These are phyloP conservation scores for Colletotrichum tropicicola DNA, from an alignment of 2,329 filamentous ascomycete genomes.

Conservation along the genomic window DNA sequence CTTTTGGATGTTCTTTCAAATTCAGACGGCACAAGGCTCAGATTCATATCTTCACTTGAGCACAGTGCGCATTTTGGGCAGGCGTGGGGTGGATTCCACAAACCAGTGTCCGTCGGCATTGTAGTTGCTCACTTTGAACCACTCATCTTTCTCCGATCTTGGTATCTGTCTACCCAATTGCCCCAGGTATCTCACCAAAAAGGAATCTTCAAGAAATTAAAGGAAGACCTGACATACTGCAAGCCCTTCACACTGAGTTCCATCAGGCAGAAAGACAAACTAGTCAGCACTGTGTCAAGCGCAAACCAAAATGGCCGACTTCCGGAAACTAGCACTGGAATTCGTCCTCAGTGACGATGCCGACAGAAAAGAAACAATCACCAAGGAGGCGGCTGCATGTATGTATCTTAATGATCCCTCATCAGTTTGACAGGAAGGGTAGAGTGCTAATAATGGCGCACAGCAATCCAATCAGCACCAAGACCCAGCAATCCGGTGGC, in stretches of 20 bases:
- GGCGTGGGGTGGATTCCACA: conserved; percentile 2
- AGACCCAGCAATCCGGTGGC: conserved; percentile 56
- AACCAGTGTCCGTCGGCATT: not conserved
- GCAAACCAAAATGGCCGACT: conserved; percentile 52
- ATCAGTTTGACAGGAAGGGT: no score
- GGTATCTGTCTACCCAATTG: not conserved
- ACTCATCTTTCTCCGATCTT: not conserved
- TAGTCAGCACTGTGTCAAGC: not conserved
- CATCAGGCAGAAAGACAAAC: not conserved
- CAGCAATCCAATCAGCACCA: conserved; percentile 55
- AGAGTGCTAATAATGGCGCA: conserved; percentile 23
- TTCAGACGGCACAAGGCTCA: not conserved
- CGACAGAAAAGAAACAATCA: conserved; percentile 47
- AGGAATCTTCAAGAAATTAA: no score
- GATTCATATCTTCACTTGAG: not conserved
- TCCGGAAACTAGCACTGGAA: conserved; percentile 61
- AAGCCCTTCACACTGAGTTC: not conserved
- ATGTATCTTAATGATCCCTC: no score
- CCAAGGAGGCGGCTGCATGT: conserved; percentile 57
- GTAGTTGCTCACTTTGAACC: not conserved
- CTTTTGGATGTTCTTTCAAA: no score
- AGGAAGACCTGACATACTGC: no score
- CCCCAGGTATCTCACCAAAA: not conserved
- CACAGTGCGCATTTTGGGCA: not conserved
- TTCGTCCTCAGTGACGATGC: conserved; percentile 63